These are phyloP conservation scores for Rhizophagus sp. DNA, from an alignment of 192 early-diverging fungal genomes.

Conservation along the genomic window DNA sequence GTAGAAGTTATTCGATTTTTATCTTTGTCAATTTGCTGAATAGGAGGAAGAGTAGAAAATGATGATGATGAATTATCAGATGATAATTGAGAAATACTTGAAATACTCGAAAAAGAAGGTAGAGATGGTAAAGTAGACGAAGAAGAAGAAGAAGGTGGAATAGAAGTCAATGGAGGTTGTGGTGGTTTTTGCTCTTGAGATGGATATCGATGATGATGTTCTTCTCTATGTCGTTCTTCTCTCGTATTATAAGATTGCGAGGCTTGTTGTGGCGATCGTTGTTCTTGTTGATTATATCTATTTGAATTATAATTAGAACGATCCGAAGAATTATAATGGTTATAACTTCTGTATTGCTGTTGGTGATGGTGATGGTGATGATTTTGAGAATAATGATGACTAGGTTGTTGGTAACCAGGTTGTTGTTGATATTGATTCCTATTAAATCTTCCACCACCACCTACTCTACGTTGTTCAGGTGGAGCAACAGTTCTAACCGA, in stretches of 20 bases:
- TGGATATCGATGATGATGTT: slow-evolving; percentile 24
- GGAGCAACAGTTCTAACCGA: slow-evolving; percentile 41
- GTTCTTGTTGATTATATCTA: not conserved
- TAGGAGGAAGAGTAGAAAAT: not conserved
- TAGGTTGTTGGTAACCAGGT: not conserved
- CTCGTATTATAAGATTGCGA: not conserved
- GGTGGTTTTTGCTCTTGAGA: not conserved
- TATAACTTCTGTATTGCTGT: not conserved
- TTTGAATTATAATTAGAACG: not conserved
- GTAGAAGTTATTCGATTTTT: too few relatives aligned
- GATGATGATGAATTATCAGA: not conserved
- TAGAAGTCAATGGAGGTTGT: not conserved
- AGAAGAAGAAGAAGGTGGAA: not conserved
- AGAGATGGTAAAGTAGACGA: not conserved
- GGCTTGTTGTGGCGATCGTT: not conserved
- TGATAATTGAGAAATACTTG: not conserved
- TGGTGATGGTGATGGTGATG: slow-evolving; percentile 31
- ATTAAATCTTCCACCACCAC: not conserved
- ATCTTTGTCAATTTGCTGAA: not conserved
- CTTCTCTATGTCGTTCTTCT: not conserved
- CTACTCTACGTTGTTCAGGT: not conserved
- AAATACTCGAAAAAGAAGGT: not conserved
- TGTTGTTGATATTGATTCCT: not conserved
- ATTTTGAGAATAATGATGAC: slow-evolving; percentile 10
- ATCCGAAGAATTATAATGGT: not conserved